These are phyloP conservation scores for Pinus albicaulis DNA, from an alignment of 75 land plant genomes.

Conservation along the genomic window DNA sequence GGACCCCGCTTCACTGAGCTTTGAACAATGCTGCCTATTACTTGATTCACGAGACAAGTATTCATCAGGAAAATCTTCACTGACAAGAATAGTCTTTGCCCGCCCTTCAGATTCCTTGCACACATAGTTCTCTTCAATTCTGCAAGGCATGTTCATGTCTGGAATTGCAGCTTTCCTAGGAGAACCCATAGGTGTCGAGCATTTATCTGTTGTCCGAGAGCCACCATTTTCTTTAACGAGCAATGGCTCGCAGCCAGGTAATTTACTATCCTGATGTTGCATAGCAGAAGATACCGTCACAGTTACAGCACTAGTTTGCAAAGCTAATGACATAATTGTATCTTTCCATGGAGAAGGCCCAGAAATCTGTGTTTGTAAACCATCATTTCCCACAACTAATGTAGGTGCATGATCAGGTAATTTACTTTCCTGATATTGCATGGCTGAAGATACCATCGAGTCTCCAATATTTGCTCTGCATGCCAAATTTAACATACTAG, in stretches of 20 bases:
- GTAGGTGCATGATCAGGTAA: not conserved
- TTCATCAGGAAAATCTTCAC: not conserved
- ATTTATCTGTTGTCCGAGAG: not conserved
- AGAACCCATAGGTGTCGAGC: not conserved
- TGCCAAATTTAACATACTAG: slow-evolving; percentile 3
- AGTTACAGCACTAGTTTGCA: not conserved
- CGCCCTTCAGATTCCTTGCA: not conserved
- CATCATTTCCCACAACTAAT: not conserved
- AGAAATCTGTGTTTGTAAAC: not conserved
- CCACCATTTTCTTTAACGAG: not conserved
- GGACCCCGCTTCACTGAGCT: not conserved
- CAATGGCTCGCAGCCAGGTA: not conserved
- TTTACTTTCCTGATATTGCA: slow-evolving; percentile 1
- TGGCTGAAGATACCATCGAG: not conserved
- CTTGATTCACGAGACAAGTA: not conserved
- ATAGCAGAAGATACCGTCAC: not conserved
- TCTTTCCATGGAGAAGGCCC: not conserved
- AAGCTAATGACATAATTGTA: not conserved
- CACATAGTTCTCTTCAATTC: not conserved
- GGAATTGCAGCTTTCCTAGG: slow-evolving; percentile 2
- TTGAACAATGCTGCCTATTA: not conserved
- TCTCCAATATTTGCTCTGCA: not conserved
- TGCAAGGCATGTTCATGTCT: slow-evolving; percentile 7
- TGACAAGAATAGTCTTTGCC: not conserved
- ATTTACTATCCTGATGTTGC: slow-evolving; percentile 3